A percentile compares a stretch with the other conserved stretches of the same genome.
phyloP scores from a whole-genome alignment of 2,329 filamentous ascomycete species.

The Ophiostoma novo-ulmi region DNA sequence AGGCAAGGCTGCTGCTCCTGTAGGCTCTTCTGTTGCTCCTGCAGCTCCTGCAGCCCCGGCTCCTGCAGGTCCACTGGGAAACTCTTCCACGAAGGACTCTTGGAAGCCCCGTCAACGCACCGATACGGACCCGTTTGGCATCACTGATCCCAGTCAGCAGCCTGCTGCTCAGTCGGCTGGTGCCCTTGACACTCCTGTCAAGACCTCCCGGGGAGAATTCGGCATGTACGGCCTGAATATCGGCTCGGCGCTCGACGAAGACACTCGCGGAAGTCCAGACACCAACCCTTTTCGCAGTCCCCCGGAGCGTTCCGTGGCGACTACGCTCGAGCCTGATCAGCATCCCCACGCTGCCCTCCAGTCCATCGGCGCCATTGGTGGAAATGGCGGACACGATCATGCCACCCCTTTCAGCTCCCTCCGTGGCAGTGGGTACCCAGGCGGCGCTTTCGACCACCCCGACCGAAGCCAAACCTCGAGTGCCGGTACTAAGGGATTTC shows the following conservation, averaged over 20 bases:
- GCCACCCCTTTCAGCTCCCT: slow-evolving; percentile 50
- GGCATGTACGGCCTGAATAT: slow-evolving; percentile 57
- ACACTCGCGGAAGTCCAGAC: slow-evolving; percentile 80
- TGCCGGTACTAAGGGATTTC: slow-evolving; percentile 70
- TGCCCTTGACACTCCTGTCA: slow-evolving; percentile 53
- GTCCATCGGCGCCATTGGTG: slow-evolving; percentile 36
- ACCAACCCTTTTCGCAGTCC: slow-evolving; percentile 97
- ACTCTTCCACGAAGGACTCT: slow-evolving; percentile 32
- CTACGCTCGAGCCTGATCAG: slow-evolving; percentile 47
- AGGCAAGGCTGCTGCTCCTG: not conserved
- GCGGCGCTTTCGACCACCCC: slow-evolving; percentile 58
- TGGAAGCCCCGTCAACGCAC: slow-evolving; percentile 60
- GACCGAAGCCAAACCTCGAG: slow-evolving; percentile 93
- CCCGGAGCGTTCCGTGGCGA: slow-evolving; percentile 41
- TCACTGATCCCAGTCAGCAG: slow-evolving; percentile 55
- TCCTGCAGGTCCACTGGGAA: not conserved
- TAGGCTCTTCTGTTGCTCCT: not conserved
- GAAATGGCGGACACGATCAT: slow-evolving; percentile 39
- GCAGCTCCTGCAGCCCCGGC: not conserved
- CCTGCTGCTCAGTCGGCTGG: slow-evolving; percentile 46
- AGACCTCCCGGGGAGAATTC: slow-evolving; percentile 53
- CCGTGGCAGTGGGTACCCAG: slow-evolving; percentile 42
- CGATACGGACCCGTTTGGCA: slow-evolving; percentile 68
- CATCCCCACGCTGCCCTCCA: not conserved
- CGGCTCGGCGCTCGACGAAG: slow-evolving; percentile 54